Conservation (phyloP, 2,329 filamentous ascomycete species). For the Colletotrichum sp. region DNA sequence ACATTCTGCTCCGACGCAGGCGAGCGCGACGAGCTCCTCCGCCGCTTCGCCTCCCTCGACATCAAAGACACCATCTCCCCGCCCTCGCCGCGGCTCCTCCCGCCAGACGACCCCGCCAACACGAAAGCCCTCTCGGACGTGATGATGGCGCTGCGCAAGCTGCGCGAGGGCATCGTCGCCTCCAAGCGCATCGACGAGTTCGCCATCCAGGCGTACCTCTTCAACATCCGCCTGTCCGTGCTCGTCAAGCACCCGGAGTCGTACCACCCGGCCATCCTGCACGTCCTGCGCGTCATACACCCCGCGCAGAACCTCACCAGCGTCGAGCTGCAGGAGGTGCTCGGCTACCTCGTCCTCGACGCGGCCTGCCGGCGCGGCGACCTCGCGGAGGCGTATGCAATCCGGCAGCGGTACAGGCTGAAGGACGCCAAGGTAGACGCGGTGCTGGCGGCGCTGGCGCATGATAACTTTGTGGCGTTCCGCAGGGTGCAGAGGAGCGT, state of each 20-base stretch:
- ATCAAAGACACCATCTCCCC: slow-evolving; percentile 29
- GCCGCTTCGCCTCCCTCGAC: slow-evolving; percentile 73
- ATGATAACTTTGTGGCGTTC: slow-evolving; percentile 84
- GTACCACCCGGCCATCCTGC: slow-evolving; percentile 85
- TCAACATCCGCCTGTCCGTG: slow-evolving; percentile 85
- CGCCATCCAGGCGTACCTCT: slow-evolving; percentile 87
- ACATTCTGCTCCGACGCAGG: slow-evolving; percentile 80
- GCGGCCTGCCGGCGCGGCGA: slow-evolving; percentile 83
- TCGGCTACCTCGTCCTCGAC: slow-evolving; percentile 83
- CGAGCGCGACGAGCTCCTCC: slow-evolving; percentile 74
- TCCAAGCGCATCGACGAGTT: slow-evolving; percentile 79
- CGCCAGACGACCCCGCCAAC: slow-evolving; percentile 35
- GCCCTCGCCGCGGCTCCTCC: slow-evolving; percentile 15
- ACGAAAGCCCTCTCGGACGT: slow-evolving; percentile 74
- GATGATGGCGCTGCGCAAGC: slow-evolving; percentile 84
- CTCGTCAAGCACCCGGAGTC: slow-evolving; percentile 83
- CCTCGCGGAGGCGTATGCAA: slow-evolving; percentile 72
- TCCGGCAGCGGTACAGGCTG: slow-evolving; percentile 66
- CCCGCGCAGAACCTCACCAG: slow-evolving; percentile 68
- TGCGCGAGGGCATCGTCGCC: slow-evolving; percentile 87
- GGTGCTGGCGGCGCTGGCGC: slow-evolving; percentile 72
- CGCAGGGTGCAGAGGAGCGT: slow-evolving; percentile 73
- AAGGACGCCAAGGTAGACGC: slow-evolving; percentile 71
- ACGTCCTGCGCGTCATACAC: slow-evolving; percentile 78
- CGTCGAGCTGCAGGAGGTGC: slow-evolving; percentile 79